Conservation (phyloP, 2,329 filamentous ascomycete genomes). For the Fusarium praegraminearum region DNA sequence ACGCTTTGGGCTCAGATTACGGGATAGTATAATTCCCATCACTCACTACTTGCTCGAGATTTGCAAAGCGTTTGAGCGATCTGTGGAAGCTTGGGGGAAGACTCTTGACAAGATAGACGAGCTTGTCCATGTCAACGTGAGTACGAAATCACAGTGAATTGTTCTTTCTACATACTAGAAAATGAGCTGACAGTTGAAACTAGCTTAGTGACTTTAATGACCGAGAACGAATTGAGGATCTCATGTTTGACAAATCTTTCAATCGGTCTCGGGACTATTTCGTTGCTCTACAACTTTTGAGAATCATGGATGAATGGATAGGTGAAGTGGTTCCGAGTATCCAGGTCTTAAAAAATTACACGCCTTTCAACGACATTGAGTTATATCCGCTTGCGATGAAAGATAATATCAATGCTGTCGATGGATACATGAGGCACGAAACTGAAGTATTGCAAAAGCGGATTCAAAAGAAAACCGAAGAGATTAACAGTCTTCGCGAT, state of each 20-base stretch:
- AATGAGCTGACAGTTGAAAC: neutral
- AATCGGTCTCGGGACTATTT: neutral
- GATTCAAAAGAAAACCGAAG: neutral
- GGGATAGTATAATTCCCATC: neutral
- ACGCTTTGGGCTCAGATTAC: neutral
- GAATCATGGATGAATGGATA: neutral
- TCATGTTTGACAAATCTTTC: neutral
- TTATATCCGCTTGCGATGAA: fast-evolving
- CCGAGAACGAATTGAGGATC: neutral
- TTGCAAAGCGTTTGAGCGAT: neutral
- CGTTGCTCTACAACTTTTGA: neutral
- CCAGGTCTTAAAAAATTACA: neutral
- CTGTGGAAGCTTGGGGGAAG: neutral
- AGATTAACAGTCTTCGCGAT: neutral
- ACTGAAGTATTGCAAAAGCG: fast-evolving
- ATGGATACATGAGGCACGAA: neutral
- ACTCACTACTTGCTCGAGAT: neutral
- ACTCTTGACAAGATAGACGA: neutral
- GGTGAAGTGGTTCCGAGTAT: neutral
- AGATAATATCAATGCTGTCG: neutral
- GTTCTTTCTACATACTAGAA: neutral
- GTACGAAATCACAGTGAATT: neutral
- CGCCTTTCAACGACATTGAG: too few species aligned
- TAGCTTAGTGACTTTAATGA: neutral
- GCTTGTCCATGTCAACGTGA: neutral